Percentiles rank a stretch among this genome's conserved stretches.
phyloP scores from a whole-genome alignment of 2,329 filamentous ascomycete genomes.

The Alternaria tenuissima region DNA sequence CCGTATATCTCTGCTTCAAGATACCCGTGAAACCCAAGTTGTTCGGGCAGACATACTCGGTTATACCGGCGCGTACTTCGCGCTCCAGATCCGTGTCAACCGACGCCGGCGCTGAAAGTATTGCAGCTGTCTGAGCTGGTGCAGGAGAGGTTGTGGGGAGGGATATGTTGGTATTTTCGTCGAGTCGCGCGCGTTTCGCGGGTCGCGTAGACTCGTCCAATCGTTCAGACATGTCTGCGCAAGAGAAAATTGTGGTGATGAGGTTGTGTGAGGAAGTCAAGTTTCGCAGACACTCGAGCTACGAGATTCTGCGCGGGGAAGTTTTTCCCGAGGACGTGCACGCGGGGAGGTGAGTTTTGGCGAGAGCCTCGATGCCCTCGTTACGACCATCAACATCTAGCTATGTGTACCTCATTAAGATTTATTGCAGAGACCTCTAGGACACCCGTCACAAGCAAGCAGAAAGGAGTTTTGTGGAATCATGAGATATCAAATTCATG shows the following conservation, averaged over 20 bases:
- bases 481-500: slow-evolving; percentile 12
- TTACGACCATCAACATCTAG: neutral
- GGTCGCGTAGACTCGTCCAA: slow-evolving; percentile 33
- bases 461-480: neutral
- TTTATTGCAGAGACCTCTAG: neutral
- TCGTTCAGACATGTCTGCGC: slow-evolving; percentile 23
- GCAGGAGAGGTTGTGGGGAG: slow-evolving; percentile 10
- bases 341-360: slow-evolving; percentile 21
- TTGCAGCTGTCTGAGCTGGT: neutral
- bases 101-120: slow-evolving; percentile 17
- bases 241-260: neutral
- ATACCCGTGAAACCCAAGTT: slow-evolving; percentile 68
- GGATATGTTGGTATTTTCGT: slow-evolving; percentile 25
- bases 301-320: slow-evolving; percentile 33
- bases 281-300: slow-evolving; percentile 9
- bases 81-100: slow-evolving; percentile 47
- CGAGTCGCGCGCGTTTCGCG: slow-evolving; percentile 46
- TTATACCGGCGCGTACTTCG: slow-evolving; percentile 65
- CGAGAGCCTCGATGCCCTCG: neutral
- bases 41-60: slow-evolving; percentile 66
- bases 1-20: slow-evolving; percentile 81
- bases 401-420: neutral
- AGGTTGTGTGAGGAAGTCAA: neutral
- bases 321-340: slow-evolving; percentile 36
- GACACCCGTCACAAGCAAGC: neutral